These are phyloP conservation scores for Eragrostis tef DNA, from an alignment of 202 grass and related monocot species.

Conservation along the genomic window DNA sequence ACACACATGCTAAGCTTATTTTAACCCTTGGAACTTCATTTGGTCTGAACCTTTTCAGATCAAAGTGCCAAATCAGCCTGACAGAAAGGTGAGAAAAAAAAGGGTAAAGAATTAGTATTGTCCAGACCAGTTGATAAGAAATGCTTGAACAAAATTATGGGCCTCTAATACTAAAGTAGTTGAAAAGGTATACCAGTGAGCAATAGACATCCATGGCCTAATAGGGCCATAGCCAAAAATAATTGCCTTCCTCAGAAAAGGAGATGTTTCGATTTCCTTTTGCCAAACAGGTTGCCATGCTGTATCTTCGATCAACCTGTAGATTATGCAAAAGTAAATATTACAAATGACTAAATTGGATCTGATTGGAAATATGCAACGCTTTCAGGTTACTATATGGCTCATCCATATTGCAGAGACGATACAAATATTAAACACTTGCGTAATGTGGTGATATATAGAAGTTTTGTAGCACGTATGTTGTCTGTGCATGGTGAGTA, in stretches of 20 bases:
- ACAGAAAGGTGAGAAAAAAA: constrained; percentile 29
- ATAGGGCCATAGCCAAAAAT: constrained; percentile 93
- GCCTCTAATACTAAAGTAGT: constrained; percentile 30
- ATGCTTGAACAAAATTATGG: constrained; percentile 7
- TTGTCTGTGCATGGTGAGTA: constrained; percentile 8
- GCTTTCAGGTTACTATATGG: constrained; percentile 22
- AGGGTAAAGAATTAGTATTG: constrained; percentile 44
- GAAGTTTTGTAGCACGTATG: constrained; percentile 14
- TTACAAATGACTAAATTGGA: constrained; percentile 31
- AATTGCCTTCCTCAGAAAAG: constrained; percentile 77
- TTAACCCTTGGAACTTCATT: constrained; percentile 90
- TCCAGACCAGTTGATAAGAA: constrained; percentile 19
- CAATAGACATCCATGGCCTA: constrained; percentile 97
- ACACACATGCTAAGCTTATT: constrained; percentile 89
- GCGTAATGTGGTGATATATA: constrained; percentile 22
- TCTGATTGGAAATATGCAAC: constrained; percentile 16
- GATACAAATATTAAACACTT: constrained; percentile 10
- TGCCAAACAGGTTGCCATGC: constrained; percentile 94
- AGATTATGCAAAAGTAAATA: constrained; percentile 39
- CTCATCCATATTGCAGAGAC: constrained; percentile 5
- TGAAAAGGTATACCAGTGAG: constrained; percentile 75
- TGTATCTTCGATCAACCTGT: constrained; percentile 93
- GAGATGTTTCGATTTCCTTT: constrained; percentile 65
- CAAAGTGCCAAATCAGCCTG: constrained; percentile 90
- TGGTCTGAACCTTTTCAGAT: constrained; percentile 83